A percentile compares a stretch with the other conserved stretches of the same genome.
Evolutionary conservation across 176 grass and related monocot species (phyloP).

Genomic region (Thinopyrum elongatum): DNA sequence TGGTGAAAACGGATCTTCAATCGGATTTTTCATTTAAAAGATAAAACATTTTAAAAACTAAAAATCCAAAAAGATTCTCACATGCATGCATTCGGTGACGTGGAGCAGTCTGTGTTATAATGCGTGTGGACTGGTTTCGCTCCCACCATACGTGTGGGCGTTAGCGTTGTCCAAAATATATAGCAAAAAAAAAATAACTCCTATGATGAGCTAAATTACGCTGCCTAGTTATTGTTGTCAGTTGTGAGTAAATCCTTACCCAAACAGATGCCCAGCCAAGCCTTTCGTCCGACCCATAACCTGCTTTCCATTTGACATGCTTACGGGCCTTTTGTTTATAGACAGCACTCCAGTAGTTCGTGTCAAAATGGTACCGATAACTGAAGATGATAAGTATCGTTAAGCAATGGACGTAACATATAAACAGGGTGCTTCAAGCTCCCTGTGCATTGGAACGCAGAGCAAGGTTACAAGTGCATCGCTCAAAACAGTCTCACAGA

Average conservation of each 20-base stretch:
- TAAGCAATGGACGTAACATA: constrained; percentile 13
- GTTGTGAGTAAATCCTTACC: constrained; percentile 39
- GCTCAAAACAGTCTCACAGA: background rate
- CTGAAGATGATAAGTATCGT: constrained; percentile 34
- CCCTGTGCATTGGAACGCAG: background rate
- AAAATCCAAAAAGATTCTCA: too few species aligned
- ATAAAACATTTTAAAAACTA: too few species aligned
- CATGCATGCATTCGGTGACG: too few species aligned
- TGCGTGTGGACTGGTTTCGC: too few species aligned
- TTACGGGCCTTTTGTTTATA: constrained; percentile 75
- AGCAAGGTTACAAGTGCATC: background rate
- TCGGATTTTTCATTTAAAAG: too few species aligned
- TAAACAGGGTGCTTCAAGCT: constrained; percentile 3
- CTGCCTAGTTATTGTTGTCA: background rate
- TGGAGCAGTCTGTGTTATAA: too few species aligned
- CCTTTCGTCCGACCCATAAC: constrained; percentile 69
- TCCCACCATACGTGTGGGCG: too few species aligned
- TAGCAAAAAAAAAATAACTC: background rate
- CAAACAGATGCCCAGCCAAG: constrained; percentile 84
- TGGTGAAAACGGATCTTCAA: too few species aligned
- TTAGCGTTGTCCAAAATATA: too few species aligned
- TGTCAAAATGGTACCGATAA: constrained; percentile 79
- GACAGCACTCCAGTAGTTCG: constrained; percentile 66
- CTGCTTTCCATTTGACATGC: constrained; percentile 90
- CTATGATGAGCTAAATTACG: background rate